Conservation (phyloP, 805 yeast genomes). For the Hanseniaspora nectarophila region DNA sequence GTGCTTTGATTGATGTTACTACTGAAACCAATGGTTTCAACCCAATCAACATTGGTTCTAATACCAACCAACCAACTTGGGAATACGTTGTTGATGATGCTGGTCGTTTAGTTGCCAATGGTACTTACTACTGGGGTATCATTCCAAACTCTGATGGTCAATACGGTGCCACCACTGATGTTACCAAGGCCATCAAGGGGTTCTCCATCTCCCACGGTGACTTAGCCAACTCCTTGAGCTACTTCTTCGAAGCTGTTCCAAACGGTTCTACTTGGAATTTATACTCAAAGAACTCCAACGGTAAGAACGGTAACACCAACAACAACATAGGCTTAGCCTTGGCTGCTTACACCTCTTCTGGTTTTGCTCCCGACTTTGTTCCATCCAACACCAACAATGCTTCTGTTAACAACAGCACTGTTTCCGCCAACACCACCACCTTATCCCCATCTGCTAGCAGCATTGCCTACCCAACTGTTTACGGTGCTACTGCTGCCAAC, state of each 20-base stretch:
- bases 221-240: constrained; percentile 30
- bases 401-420: constrained; percentile 14
- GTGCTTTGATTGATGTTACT: constrained; percentile 20
- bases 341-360: constrained; percentile 18
- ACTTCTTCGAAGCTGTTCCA: constrained; percentile 32
- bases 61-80: constrained; percentile 21
- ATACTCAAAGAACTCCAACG: constrained; percentile 6
- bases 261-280: constrained; percentile 20
- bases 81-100: constrained; percentile 26
- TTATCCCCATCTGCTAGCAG: constrained; percentile 16
- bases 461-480: not conserved
- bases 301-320: constrained; percentile 15
- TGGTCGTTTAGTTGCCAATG: constrained; percentile 26
- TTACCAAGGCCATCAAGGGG: constrained; percentile 26
- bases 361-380: constrained; percentile 20
- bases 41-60: constrained; percentile 2
- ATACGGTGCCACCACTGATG: constrained; percentile 18
- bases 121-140: constrained; percentile 20
- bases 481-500: not conserved
- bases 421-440: constrained; percentile 17
- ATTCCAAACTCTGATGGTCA: constrained; percentile 17
- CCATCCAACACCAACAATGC: constrained; percentile 15
- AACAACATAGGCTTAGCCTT: constrained; percentile 17
- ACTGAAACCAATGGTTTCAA: constrained; percentile 9
- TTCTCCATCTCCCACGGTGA: constrained; percentile 32